Evolutionary conservation across 768 basidiomycete genomes (phyloP), one percentile per base, ranked within the genome.

Genomic region (Nidularia sp.): DNA sequence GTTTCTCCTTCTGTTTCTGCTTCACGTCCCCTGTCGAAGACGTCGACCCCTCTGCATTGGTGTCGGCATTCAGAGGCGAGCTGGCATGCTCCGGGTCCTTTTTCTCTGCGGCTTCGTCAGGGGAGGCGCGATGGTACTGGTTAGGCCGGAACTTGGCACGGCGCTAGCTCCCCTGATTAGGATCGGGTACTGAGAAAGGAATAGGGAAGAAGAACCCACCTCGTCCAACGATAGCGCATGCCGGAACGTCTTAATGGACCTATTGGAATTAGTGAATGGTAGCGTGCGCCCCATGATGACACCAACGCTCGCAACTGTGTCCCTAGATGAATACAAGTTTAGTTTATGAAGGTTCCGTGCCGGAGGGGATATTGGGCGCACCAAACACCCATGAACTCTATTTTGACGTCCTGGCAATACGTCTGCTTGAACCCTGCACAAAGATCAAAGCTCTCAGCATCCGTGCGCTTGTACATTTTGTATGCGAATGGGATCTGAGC

Each of bases 331-430:
- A 42, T n/a, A 25, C 3, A 34, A n/a, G 9, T 45, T 15, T 10
- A 12, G 15, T 41, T 41, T 2, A 10, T 41, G 12, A 49, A 6
- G 4, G 13, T 34, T 35, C 4, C 31, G 35, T 29, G 48, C 32
- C 46, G 39, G 1, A 34, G 41, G 18, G 39, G 4, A 13, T 8
- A 18, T 9, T 13, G 22, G 33, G 57, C 78, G 25, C 57, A 88
- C 88, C 88, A 92, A 45, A 89, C 83, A 1, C 90, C 90, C 45
- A 93, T 65, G 50, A 92, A 92, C 10, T 90, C 86, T n/a, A 92
- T 75, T 15, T 74, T 68, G 5, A 91, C 85, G n/a, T 70, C 65
- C 34, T 73, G 78, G 49, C 82, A 86, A 62, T 88, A 93, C 0
- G 85, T 86, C 55, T 73, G 62, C 67, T 90, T 92, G 67, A 89